Evolutionary conservation across 768 basidiomycete species (phyloP), one percentile per base, ranked within the genome.

Genomic region (Podaxis sp.): DNA sequence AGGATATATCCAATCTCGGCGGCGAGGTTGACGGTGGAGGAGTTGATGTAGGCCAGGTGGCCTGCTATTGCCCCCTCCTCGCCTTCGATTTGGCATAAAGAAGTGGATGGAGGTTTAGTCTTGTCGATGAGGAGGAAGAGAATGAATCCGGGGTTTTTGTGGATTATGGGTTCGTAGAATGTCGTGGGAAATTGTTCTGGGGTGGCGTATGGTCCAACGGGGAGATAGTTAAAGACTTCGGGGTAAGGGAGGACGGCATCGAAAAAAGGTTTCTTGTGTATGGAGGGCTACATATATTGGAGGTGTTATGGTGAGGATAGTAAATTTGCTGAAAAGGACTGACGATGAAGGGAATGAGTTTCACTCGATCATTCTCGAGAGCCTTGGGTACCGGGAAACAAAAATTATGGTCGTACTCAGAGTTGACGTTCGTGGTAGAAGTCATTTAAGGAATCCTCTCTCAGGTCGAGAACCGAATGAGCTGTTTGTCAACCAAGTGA

Each of bases 71-170:
- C 65, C 4, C 72, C 73, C 12, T 71, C 67, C 38, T 58, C 49
- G 0, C 43, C 56, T 1, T 52, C 55, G 2, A 58, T 49, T 41
- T 59, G 25, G 27, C 54, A 47, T 47, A 50, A 64, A 61, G 17
- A n/a, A 33, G 22, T 38, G n/a, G 25, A 59, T 24, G 65, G 24
- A 1, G 72, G 63, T 9, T 67, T 70, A 0, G 80, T 79, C 64
- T 82, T 84, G 70, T 88, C 84, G 66, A 82, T 79, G 41, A 88
- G 73, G 40, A 80, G 81, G 65, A 84, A 86, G n/a, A 85, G 71
- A 12, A 80, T 57, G 38, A 69, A 68, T 4, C 71, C 74, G 2
- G 72, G 72, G 52, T 80, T 70, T 2, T 73, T 67, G 1, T 68
- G 72, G 40, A 85, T 74, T 27, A 73, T 71, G 12, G 65, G 67